Conservation (phyloP, 2,329 filamentous ascomycete species). For the Arthroderma sp. region DNA sequence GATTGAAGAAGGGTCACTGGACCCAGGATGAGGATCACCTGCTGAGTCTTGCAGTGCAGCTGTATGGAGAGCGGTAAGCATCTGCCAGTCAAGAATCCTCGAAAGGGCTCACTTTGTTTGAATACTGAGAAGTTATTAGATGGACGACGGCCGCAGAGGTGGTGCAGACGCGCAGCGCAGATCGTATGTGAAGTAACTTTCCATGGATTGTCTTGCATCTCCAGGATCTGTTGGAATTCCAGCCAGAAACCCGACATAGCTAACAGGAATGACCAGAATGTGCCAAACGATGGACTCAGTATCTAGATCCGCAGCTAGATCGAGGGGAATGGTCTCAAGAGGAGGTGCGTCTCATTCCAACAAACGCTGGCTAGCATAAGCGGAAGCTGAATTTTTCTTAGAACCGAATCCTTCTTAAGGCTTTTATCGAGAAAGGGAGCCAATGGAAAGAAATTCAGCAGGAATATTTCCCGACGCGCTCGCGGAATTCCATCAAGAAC, state of each 20-base stretch:
- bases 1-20: slow-evolving; percentile 1
- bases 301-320: slow-evolving; percentile 1
- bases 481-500: slow-evolving; percentile 2
- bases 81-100: not conserved
- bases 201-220: not conserved
- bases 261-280: not conserved
- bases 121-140: not conserved
- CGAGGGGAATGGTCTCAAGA: slow-evolving; percentile 1
- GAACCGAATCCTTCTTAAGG: not conserved
- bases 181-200: not conserved
- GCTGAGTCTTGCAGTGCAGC: not conserved
- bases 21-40: not conserved
- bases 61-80: not conserved
- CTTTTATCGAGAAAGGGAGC: not conserved
- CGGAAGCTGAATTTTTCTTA: not conserved
- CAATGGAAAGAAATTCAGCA: slow-evolving; percentile 1
- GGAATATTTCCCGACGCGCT: slow-evolving; percentile 1
- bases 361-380: not conserved
- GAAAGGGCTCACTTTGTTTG: not conserved
- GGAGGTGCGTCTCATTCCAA: not conserved
- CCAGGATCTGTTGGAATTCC: not conserved
- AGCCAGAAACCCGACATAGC: not conserved
- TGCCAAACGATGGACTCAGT: slow-evolving; percentile 4
- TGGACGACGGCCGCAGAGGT: slow-evolving; percentile 2
- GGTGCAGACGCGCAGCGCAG: slow-evolving; percentile 1